Percentiles rank a stretch among this genome's conserved stretches.
Evolutionary conservation across 2,329 filamentous ascomycete species (phyloP).

Genomic region (Colletotrichum tropicicola): DNA sequence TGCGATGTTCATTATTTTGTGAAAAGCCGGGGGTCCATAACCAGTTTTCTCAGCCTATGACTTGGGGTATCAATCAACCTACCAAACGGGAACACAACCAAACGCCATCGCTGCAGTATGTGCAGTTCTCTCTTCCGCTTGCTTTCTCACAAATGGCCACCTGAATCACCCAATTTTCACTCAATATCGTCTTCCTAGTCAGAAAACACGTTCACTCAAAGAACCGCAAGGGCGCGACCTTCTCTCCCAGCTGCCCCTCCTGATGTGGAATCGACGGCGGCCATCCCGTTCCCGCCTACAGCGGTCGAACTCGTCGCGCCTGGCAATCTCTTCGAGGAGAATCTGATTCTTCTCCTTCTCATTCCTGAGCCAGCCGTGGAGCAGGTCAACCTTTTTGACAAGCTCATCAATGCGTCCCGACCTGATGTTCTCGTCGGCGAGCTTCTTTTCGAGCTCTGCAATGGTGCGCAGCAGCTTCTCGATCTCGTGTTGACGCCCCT

Average conservation of each 20-base stretch:
- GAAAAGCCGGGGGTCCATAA: neutral
- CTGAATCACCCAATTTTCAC: too few relatives aligned
- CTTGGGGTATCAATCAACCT: neutral
- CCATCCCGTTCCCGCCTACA: neutral
- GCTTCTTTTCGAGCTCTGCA: constrained; percentile 18
- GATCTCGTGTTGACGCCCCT: constrained; percentile 12
- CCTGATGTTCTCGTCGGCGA: constrained; percentile 14
- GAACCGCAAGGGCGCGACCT: constrained; percentile 6
- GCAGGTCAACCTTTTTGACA: constrained; percentile 20
- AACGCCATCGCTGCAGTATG: neutral
- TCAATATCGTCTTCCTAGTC: too few relatives aligned
- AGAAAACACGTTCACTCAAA: too few relatives aligned
- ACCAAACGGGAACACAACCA: neutral
- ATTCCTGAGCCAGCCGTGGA: constrained; percentile 12
- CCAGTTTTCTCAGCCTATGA: neutral
- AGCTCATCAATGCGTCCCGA: constrained; percentile 1
- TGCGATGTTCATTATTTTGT: too few relatives aligned
- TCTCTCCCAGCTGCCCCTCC: constrained; percentile 22
- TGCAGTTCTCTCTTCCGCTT: too few relatives aligned
- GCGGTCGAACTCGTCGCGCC: constrained; percentile 21
- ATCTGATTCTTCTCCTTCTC: constrained; percentile 20
- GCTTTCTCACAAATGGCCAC: too few relatives aligned
- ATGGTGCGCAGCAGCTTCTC: constrained; percentile 15
- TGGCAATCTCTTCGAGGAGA: constrained; percentile 17
- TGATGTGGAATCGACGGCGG: constrained; percentile 13